phyloP scores from a whole-genome alignment of 371 early-diverging fungal genomes.

The Zopfochytrium polystomum region DNA sequence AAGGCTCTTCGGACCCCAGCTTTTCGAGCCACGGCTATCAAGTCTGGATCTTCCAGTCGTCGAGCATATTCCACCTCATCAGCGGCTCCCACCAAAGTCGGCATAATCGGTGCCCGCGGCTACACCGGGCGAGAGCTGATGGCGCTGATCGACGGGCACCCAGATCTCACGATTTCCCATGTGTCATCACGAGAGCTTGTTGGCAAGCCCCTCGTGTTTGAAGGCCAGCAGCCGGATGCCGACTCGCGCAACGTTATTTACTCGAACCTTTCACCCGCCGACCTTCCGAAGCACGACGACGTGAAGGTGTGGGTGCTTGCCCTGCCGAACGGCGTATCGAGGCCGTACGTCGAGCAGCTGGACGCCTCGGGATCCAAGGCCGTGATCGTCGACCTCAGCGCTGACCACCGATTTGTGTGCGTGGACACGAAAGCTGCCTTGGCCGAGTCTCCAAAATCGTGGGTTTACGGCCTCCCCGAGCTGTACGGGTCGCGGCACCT shows the following conservation, averaged over 20 bases:
- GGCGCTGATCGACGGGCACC: conserved; percentile 81
- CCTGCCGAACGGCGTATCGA: conserved; percentile 88
- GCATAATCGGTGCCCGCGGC: conserved; percentile 95
- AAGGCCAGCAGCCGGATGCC: no score
- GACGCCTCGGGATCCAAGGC: conserved; percentile 53
- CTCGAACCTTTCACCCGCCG: conserved; percentile 73
- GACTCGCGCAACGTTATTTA: conserved; percentile 66
- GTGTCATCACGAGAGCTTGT: conserved; percentile 90
- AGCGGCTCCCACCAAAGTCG: conserved; percentile 55
- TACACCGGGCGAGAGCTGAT: conserved; percentile 94
- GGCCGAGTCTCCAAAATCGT: no score
- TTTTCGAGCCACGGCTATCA: neutral
- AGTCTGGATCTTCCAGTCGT: conserved; percentile 2
- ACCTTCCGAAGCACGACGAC: conserved; percentile 53
- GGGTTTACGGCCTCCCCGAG: conserved; percentile 94
- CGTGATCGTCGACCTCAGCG: conserved; percentile 81
- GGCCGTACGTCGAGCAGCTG: conserved; percentile 85
- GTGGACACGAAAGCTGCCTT: no score
- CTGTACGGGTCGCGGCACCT: conserved; percentile 63
- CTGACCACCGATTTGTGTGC: conserved; percentile 90
- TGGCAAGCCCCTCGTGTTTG: conserved; percentile 76
- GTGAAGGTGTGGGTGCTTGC: conserved; percentile 95
- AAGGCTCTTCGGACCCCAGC: no score
- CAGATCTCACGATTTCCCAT: conserved; percentile 75
- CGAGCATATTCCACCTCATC: conserved; percentile 41